Evolutionary conservation across 306 rosid species (phyloP).

Genomic region (Citrullus mucosospermus): DNA sequence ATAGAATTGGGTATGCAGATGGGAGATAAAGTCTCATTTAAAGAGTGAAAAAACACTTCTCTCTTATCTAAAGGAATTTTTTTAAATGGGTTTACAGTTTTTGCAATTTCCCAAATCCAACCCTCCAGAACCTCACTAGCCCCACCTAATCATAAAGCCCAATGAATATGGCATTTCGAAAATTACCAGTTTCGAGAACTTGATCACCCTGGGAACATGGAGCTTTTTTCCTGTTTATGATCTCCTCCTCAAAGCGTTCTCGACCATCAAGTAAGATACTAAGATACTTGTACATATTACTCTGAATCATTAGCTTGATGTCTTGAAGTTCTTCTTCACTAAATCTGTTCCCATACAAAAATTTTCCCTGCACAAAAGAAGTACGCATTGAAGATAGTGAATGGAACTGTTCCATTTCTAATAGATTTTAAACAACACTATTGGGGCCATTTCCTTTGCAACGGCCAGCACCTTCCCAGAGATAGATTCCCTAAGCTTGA

Average conservation of each 20-base stretch:
- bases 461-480: neutral
- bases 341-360: slow-evolving; percentile 74
- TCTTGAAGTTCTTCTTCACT: slow-evolving; percentile 63
- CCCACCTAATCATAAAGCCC: neutral
- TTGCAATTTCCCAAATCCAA: too few species aligned
- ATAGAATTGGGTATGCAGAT: neutral
- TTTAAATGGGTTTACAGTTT: too few species aligned
- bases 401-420: neutral
- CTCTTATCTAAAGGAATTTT: neutral
- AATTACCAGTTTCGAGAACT: slow-evolving; percentile 37
- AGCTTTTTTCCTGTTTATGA: slow-evolving; percentile 33
- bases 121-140: neutral
- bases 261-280: slow-evolving; percentile 94
- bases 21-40: neutral
- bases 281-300: slow-evolving; percentile 90
- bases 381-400: slow-evolving; percentile 2
- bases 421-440: neutral
- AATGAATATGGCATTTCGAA: neutral
- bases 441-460: neutral
- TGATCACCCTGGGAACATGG: slow-evolving; percentile 26
- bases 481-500: neutral
- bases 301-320: slow-evolving; percentile 86
- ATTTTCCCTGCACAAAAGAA: slow-evolving; percentile 59
- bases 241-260: slow-evolving; percentile 96
- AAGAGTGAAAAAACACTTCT: neutral